Conservation (phyloP, 1,139 yeast genomes). For the Debaryomyces robertsiae region DNA sequence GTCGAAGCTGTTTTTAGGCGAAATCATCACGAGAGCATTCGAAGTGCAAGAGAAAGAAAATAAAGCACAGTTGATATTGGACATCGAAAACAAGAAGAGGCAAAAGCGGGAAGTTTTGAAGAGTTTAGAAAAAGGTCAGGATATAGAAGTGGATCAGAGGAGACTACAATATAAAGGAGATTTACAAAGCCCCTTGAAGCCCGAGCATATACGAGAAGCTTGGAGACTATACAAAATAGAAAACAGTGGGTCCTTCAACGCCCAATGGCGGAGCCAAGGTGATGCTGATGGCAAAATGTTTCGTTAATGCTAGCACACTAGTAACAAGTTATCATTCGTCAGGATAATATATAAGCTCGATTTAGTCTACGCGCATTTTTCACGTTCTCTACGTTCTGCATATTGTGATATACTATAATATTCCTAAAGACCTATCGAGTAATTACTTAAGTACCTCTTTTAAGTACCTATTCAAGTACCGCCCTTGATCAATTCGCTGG, state of each 20-base stretch:
- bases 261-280: slow-evolving; percentile 74
- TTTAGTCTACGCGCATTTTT: too few species aligned
- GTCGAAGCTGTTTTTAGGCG: slow-evolving; percentile 86
- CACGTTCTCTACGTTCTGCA: too few species aligned
- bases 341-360: too few species aligned
- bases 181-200: slow-evolving; percentile 62
- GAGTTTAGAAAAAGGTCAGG: slow-evolving; percentile 33
- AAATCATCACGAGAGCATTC: slow-evolving; percentile 79
- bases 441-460: too few species aligned
- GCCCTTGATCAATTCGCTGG: slow-evolving; percentile 9
- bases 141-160: slow-evolving; percentile 32
- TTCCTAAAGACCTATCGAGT: too few species aligned
- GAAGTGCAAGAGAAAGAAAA: slow-evolving; percentile 62
- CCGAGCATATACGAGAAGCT: slow-evolving; percentile 87
- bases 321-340: too few species aligned
- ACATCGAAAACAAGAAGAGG: slow-evolving; percentile 39
- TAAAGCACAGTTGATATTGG: slow-evolving; percentile 43
- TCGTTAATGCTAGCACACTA: slow-evolving; percentile 49
- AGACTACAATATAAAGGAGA: slow-evolving; percentile 44
- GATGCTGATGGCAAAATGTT: slow-evolving; percentile 70
- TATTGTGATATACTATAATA: too few species aligned
- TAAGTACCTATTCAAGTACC: too few species aligned
- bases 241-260: slow-evolving; percentile 62
- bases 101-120: slow-evolving; percentile 33
- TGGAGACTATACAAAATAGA: slow-evolving; percentile 76